Evolutionary conservation across 768 basidiomycete genomes (phyloP).

Genomic region (Collybiopsis luxurians): DNA sequence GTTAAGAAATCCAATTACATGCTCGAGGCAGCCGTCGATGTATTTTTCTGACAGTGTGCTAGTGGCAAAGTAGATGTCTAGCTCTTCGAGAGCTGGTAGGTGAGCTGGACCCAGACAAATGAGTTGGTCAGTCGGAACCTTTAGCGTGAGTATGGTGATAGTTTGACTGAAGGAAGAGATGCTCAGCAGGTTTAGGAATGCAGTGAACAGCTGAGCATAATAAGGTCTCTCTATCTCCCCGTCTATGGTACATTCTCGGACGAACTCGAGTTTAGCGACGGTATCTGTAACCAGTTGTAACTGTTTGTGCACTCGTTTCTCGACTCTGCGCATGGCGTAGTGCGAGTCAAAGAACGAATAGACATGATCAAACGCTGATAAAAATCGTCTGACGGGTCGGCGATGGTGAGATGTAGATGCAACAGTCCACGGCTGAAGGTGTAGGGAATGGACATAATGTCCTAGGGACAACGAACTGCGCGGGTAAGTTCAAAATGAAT

Average conservation of each 20-base stretch:
- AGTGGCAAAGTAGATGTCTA: slow-evolving; percentile 36
- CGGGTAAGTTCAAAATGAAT: background rate
- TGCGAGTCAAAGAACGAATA: slow-evolving; percentile 6
- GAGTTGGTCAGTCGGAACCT: slow-evolving; percentile 37
- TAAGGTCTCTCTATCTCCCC: slow-evolving; percentile 29
- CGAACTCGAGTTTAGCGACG: slow-evolving; percentile 27
- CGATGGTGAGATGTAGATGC: background rate
- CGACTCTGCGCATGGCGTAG: background rate
- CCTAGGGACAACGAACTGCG: slow-evolving; percentile 26
- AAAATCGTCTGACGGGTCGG: background rate
- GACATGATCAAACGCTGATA: background rate
- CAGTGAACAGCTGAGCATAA: slow-evolving; percentile 18
- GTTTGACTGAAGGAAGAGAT: slow-evolving; percentile 23
- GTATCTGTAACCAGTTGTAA: slow-evolving; percentile 29
- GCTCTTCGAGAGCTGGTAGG: slow-evolving; percentile 31
- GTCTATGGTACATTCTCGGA: slow-evolving; percentile 36
- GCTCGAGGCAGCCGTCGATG: slow-evolving; percentile 34
- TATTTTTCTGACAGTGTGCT: slow-evolving; percentile 21
- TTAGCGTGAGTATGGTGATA: slow-evolving; percentile 32
- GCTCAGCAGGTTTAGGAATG: slow-evolving; percentile 31
- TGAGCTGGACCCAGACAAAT: slow-evolving; percentile 27
- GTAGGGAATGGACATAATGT: slow-evolving; percentile 29
- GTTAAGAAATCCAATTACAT: slow-evolving; percentile 43
- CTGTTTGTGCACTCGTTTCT: slow-evolving; percentile 36
- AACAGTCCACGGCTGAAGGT: slow-evolving; percentile 40